phyloP scores from a whole-genome alignment of 1,139 yeast genomes.

The Candida gigantensis region DNA sequence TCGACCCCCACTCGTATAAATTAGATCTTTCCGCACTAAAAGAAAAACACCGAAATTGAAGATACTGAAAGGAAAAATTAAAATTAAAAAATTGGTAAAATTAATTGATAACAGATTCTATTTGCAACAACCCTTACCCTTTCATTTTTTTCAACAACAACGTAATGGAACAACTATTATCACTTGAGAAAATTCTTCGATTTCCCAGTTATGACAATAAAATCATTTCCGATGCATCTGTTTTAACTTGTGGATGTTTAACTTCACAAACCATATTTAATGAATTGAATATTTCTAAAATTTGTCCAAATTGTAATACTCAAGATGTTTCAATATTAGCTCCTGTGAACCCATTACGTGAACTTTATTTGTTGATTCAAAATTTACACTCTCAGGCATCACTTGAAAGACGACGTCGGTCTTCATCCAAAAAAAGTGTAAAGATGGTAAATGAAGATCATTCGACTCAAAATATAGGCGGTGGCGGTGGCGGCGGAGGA shows the following conservation, averaged over 20 bases:
- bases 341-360: constrained; percentile 53
- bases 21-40: no score
- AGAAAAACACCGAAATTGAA: no score
- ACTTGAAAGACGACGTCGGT: constrained; percentile 19
- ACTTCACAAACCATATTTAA: constrained; percentile 51
- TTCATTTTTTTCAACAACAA: not conserved
- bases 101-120: not conserved
- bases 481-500: no score
- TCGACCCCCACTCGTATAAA: no score
- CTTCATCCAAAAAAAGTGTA: constrained; percentile 26
- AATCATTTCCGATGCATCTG: constrained; percentile 50
- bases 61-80: no score
- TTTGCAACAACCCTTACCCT: not conserved
- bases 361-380: constrained; percentile 43
- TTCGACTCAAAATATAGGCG: no score
- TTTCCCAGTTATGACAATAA: constrained; percentile 27
- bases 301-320: constrained; percentile 54
- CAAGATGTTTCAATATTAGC: constrained; percentile 37
- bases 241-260: constrained; percentile 72
- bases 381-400: constrained; percentile 13
- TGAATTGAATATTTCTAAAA: constrained; percentile 20
- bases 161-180: constrained; percentile 29
- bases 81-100: no score
- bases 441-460: no score
- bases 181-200: constrained; percentile 32